A percentile compares a stretch with the other conserved stretches of the same genome.
phyloP scores from a whole-genome alignment of 495 filamentous ascomycete species.

The Annulohypoxylon bovei region DNA sequence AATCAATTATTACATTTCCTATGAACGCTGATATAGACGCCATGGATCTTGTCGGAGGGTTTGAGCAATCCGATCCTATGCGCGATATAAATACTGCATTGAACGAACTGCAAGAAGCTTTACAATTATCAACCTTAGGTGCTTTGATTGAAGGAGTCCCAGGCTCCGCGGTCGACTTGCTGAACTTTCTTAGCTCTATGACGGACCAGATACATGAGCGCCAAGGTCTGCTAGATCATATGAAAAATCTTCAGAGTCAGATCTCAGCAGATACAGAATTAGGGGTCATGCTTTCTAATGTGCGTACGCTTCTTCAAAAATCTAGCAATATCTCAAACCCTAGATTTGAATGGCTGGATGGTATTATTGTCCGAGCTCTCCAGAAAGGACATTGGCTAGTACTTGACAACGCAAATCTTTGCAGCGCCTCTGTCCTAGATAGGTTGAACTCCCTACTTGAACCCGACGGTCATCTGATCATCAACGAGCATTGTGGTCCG shows the following conservation, averaged over 20 bases:
- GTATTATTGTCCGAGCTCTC: slow-evolving; percentile 86
- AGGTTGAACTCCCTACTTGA: slow-evolving; percentile 94
- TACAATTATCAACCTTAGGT: slow-evolving; percentile 64
- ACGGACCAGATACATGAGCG: slow-evolving; percentile 42
- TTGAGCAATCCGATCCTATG: slow-evolving; percentile 88
- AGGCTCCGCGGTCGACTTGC: slow-evolving; percentile 54
- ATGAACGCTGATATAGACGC: slow-evolving; percentile 94
- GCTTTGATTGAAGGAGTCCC: slow-evolving; percentile 57
- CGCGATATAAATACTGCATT: slow-evolving; percentile 69
- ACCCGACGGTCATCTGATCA: slow-evolving; percentile 83
- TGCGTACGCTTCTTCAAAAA: slow-evolving; percentile 52
- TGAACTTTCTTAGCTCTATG: slow-evolving; percentile 49
- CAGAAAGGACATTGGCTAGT: slow-evolving; percentile 91
- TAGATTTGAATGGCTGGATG: slow-evolving; percentile 96
- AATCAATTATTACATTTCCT: slow-evolving; percentile 76
- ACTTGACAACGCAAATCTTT: slow-evolving; percentile 96
- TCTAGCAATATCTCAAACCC: slow-evolving; percentile 68
- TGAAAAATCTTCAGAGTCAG: slow-evolving; percentile 44
- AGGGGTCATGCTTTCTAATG: slow-evolving; percentile 41
- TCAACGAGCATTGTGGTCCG: slow-evolving; percentile 88
- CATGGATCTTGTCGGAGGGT: slow-evolving; percentile 96
- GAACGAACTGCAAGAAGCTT: slow-evolving; percentile 62
- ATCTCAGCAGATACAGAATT: slow-evolving; percentile 44
- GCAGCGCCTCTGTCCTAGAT: slow-evolving; percentile 93
- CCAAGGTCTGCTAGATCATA: slow-evolving; percentile 44